Evolutionary conservation across 805 yeast genomes (phyloP), one percentile per base, ranked within the genome.

Genomic region (Candida sakaeoensis): DNA sequence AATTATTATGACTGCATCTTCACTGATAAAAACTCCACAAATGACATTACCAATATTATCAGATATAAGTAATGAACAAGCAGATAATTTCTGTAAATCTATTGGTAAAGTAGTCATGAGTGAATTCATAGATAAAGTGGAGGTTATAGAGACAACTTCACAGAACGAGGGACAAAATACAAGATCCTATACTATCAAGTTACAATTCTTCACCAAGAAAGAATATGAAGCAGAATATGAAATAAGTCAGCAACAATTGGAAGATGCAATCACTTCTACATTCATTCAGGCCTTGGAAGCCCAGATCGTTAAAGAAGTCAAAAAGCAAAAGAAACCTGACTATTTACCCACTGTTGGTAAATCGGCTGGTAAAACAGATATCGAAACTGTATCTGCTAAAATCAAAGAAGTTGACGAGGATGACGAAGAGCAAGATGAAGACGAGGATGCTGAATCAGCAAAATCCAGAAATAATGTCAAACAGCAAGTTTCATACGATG

Each of bases 1-100:
- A 77, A 93, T 93, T 64, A 89, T 93, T 61, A 93, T 93, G 99
- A 95, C 99, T 9, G 99, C 99, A 15, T 87, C 96, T 44, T 80
- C 96, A 16, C 68, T 85, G 35, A 93, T 93, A 57, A 87, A 88
- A 71, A 93, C 99, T n/a, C 99, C 99, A 33, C 98, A 93, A 69
- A 93, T 93, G 99, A 80, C 93, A 3, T 70, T 93, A 52, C 99
- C 99, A 19, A 74, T 93, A 34, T 69, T 79, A 55, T 67, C 73
- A 25, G 95, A 85, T 54, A 93, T 95, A 39, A 72, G 75, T 34
- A 96, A 91, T 61, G 85, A 76, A 18, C 80, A 82, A 60, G 98
- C 98, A 2, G 96, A 89, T 54, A 79, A 87, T 4, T 93, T 95
- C 80, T 85, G 95, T 66, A 88, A 88, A 65, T 80, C 93, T 25